Evolutionary conservation across 192 early-diverging fungal species (phyloP), one percentile per base, ranked within the genome.

Genomic region (Podila minutissima): DNA sequence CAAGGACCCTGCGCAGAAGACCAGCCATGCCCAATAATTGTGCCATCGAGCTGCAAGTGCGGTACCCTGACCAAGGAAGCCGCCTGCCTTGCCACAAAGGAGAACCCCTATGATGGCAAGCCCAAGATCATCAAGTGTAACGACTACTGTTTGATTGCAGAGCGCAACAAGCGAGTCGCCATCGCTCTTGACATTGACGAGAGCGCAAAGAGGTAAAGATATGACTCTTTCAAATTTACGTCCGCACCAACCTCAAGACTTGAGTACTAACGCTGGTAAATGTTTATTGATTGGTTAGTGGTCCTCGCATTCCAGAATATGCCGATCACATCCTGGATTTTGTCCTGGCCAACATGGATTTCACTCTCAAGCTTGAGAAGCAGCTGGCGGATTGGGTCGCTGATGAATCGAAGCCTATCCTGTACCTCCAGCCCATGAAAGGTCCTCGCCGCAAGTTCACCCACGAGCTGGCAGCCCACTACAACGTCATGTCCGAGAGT

Each of bases 161-260:
- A 94, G 74, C 91, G 97, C 38, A 97, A 97, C 83, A 88, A 90
- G 26, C 71, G 87, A 24, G 83, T 99, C 12, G 96, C 96, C 3
- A 81, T 89, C 33, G 97, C 97, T 0, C 71, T 99, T 28, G 91
- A 94, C 24, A 83, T 93, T 3, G 88, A 91, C 6, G 76, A 85
- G 15, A 41, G 38, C 8, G 46, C 67, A 3, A 70, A 31, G 69
- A 58, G 73, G 64, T 71, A 62, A 68, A 72, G 69, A 13, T 17
- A 17, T 15, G 41, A 3, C 11, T 46, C 41, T 46, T 46, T 29
- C 29, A 15, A 17, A 46, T 3, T 15, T 46, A 46, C 41, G 12
- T 46, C 41, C 41, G 15, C 41, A 17, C 41, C 13, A 46, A 46
- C 15, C 1, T 46, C 41, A 46, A 46, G 13, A 8, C 41, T 15